Base-by-base conservation (phyloP, 108 stramenopile genomes). In the Fragilariopsis cylindrus region DNA sequence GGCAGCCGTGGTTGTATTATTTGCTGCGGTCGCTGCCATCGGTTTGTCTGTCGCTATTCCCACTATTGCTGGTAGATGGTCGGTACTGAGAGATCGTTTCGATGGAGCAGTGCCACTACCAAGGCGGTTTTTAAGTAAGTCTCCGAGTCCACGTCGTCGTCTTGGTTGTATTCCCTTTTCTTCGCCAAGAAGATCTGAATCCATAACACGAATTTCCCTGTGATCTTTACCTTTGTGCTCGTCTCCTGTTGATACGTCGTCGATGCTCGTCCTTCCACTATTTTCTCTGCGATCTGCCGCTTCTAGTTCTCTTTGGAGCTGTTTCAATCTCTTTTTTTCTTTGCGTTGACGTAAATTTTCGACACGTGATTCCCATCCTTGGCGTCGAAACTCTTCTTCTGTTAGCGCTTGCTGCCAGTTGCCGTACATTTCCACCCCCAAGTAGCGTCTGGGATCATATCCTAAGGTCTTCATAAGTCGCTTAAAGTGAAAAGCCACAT, bases 401-500 rank as follows among this genome's bases (percentile, higher is more conserved):
- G 80, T 74, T 66, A 95, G 75, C 4, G 84, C 71, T 40, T 86
- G 76, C 69, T 92, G 89, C 94, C 94, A 95, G 15, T 88, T 82
- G 16, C 57, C 48, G 60, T 88, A 95, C 90, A 92, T 89, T 72
- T 88, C 77, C 39, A 72, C 63, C 18, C 91, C 92, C 7, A 95
- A 77, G 72, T 95, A 92, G 16, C 71, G 68, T 13, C 86, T 60
- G 21, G 92, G 71, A 55, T 88, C 73, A 88, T 85, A 87, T 41
- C 84, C 90, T 39, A 92, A 60, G 1, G 78, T 71, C 52, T 91
- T 90, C 68, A 95, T 78, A 7, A 95, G 68, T 6, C 90, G 77
- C 57, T 80, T 88, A 78, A 91, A 95, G 76, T 95, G 94, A 78
- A 95, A 95, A 39, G 92, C 91, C n/a, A 95, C 92, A 57, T 92